These are phyloP conservation scores for Termitomyces heimii DNA, from an alignment of 768 basidiomycete species.

Conservation along the genomic window DNA sequence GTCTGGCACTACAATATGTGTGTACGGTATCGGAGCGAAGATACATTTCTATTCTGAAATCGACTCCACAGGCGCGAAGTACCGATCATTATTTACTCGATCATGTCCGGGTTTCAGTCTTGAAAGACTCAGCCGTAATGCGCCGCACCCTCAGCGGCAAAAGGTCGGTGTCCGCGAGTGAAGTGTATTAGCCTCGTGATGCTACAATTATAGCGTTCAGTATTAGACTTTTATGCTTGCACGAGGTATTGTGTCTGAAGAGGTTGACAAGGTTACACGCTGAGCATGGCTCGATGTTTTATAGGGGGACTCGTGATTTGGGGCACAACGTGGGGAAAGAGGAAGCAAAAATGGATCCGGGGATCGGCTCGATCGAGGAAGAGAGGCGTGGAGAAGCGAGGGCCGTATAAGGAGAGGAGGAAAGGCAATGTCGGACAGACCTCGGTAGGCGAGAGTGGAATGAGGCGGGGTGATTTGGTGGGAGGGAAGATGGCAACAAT, in stretches of 20 bases:
- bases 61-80: background rate
- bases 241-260: background rate
- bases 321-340: constrained; percentile 15
- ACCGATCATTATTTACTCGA: background rate
- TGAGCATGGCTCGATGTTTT: background rate
- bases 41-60: background rate
- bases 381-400: constrained; percentile 13
- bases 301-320: constrained; percentile 14
- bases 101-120: background rate
- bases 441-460: constrained; percentile 11
- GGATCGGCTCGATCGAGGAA: constrained; percentile 15
- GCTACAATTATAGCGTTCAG: background rate
- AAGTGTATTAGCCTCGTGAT: background rate
- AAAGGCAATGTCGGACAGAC: constrained; percentile 6
- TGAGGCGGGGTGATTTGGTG: background rate
- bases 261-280: background rate
- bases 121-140: background rate
- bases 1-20: background rate
- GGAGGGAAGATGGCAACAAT: background rate
- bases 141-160: background rate
- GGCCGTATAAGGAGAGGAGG: constrained; percentile 13
- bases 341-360: constrained; percentile 16
- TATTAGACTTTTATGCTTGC: background rate
- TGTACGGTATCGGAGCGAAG: background rate
- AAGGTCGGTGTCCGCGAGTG: constrained; percentile 1